Conservation (phyloP, 352 stramenopile genomes). For the Globisporangium barbulae region DNA sequence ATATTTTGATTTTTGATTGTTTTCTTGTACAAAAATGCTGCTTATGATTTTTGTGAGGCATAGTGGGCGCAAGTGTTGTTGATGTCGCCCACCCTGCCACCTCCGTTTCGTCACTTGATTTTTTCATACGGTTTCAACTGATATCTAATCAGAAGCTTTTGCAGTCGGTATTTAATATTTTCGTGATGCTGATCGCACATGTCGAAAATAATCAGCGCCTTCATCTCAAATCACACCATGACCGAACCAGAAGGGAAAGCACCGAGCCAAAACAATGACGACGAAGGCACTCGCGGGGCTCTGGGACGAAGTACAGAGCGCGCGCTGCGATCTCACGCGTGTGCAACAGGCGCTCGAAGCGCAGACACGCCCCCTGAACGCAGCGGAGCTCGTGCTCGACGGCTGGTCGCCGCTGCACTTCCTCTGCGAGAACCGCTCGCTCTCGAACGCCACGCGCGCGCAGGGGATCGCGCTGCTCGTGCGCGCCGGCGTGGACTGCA, state of each 20-base stretch:
- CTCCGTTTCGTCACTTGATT: no score
- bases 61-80: no score
- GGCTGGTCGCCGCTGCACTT: conserved; percentile 82
- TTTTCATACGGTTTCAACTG: no score
- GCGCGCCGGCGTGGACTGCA: conserved; percentile 33
- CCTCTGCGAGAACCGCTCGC: conserved; percentile 55
- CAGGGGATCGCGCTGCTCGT: conserved; percentile 41
- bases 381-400: conserved; percentile 33
- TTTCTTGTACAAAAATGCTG: no score
- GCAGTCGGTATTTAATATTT: no score
- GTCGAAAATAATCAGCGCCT: no score
- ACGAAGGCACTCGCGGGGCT: conserved; percentile 26
- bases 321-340: conserved; percentile 32
- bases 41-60: no score
- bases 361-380: neutral
- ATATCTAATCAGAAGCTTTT: no score
- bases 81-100: no score
- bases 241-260: neutral
- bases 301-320: conserved; percentile 73
- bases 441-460: conserved; percentile 35
- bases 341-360: conserved; percentile 36
- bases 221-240: no score
- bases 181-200: no score
- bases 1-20: no score
- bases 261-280: neutral